Evolutionary conservation across 306 rosid genomes (phyloP).

Genomic region (Clitoria ternatea): DNA sequence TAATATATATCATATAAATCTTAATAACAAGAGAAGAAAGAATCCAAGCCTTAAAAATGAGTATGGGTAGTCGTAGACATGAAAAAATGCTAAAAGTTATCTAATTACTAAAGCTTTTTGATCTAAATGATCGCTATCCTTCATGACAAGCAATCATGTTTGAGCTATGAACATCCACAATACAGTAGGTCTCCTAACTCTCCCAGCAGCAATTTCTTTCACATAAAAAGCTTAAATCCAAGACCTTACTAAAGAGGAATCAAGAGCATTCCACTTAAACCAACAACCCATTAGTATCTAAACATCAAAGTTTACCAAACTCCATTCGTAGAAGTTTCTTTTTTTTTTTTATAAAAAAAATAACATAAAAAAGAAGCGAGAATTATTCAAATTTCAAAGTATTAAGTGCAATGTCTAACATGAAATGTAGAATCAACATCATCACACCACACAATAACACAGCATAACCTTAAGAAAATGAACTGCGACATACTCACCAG

Average conservation of each 20-base stretch:
- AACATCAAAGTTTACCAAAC: neutral
- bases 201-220: too few species aligned
- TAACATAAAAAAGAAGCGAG: neutral
- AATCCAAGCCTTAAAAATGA: neutral
- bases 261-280: too few species aligned
- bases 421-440: neutral
- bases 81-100: neutral
- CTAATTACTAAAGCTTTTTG: too few species aligned
- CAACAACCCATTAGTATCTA: too few species aligned
- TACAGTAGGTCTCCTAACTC: too few species aligned
- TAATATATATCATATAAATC: neutral
- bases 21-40: neutral
- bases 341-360: neutral
- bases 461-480: too few species aligned
- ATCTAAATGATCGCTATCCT: too few species aligned
- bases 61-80: neutral
- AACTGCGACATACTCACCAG: constrained; percentile 56
- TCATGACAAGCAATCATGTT: too few species aligned
- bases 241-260: too few species aligned
- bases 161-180: too few species aligned
- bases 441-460: neutral
- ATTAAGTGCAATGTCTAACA: too few species aligned
- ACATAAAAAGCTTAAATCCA: too few species aligned
- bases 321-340: neutral
- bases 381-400: neutral